phyloP scores from a whole-genome alignment of 352 stramenopile species.

The Aphanomyces astaci region DNA sequence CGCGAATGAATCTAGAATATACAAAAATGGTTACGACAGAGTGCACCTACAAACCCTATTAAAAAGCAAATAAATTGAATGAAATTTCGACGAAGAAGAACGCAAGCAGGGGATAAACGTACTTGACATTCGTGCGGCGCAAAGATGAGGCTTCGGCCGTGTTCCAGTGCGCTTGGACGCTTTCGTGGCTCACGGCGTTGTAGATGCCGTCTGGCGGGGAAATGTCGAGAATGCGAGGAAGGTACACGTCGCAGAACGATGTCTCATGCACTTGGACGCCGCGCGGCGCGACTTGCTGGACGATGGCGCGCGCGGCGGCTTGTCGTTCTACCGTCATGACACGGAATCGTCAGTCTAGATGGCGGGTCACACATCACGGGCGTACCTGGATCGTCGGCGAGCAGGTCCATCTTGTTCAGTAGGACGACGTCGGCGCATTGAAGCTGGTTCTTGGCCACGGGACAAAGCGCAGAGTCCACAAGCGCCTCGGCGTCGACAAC shows the following conservation, averaged over 20 bases:
- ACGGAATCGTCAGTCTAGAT: too few relatives aligned
- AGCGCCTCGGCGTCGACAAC: conserved; percentile 70
- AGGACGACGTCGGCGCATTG: conserved; percentile 63
- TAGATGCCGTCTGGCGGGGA: conserved; percentile 44
- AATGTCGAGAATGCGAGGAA: conserved; percentile 70
- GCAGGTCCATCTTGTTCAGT: conserved; percentile 76
- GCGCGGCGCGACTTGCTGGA: conserved; percentile 37
- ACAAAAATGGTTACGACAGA: too few relatives aligned
- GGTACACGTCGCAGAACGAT: conserved; percentile 46
- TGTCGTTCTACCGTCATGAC: conserved; percentile 24
- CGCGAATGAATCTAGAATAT: too few relatives aligned
- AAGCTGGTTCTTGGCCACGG: conserved; percentile 52
- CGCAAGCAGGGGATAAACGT: too few relatives aligned
- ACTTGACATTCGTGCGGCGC: conserved; percentile 6
- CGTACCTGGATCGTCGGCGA: conserved; percentile 30
- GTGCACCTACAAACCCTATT: too few relatives aligned
- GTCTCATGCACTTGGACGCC: conserved; percentile 59
- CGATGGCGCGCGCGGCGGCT: conserved; percentile 28
- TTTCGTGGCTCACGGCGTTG: conserved; percentile 56
- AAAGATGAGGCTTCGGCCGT: conserved; percentile 2
- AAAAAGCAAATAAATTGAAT: too few relatives aligned
- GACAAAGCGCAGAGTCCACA: conserved; percentile 32
- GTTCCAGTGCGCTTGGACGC: conserved; percentile 51
- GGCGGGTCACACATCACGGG: too few relatives aligned
- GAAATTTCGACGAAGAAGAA: too few relatives aligned